Conservation (phyloP, 441 rosid genomes). For the Erodium trifolium region DNA sequence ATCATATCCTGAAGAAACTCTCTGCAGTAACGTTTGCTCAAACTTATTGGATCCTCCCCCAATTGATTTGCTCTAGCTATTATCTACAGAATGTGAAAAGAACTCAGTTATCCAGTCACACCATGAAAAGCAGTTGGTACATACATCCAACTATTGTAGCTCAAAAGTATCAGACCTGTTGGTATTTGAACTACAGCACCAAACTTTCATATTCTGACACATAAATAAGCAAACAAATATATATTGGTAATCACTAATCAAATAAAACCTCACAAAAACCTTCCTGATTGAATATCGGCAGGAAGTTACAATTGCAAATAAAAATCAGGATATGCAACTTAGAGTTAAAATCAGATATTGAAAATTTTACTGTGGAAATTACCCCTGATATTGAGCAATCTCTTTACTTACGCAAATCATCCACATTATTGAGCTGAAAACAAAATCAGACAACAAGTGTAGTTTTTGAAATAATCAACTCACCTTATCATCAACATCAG, state of each 20-base stretch:
- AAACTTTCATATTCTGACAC: neutral
- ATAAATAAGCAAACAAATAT: neutral
- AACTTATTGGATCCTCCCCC: conserved; percentile 46
- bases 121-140: neutral
- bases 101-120: conserved; percentile 3
- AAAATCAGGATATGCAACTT: neutral
- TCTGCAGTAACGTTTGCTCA: conserved; percentile 59
- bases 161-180: neutral
- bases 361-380: neutral
- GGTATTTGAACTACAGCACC: neutral
- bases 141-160: neutral
- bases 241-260: neutral
- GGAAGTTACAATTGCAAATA: neutral
- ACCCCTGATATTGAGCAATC: conserved; percentile 3
- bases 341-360: neutral
- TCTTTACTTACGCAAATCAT: neutral
- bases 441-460: conserved; percentile 9
- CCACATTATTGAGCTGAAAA: conserved; percentile 5
- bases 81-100: conserved; percentile 36
- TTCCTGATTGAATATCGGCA: neutral
- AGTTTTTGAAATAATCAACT: neutral
- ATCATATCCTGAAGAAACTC: conserved; percentile 73
- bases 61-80: conserved; percentile 61
- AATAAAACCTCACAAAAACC: neutral
- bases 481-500: conserved; percentile 77